A percentile compares a stretch with the other conserved stretches of the same genome.
phyloP scores from a whole-genome alignment of 164 flowering plant species.

The Liriodendron chinense region DNA sequence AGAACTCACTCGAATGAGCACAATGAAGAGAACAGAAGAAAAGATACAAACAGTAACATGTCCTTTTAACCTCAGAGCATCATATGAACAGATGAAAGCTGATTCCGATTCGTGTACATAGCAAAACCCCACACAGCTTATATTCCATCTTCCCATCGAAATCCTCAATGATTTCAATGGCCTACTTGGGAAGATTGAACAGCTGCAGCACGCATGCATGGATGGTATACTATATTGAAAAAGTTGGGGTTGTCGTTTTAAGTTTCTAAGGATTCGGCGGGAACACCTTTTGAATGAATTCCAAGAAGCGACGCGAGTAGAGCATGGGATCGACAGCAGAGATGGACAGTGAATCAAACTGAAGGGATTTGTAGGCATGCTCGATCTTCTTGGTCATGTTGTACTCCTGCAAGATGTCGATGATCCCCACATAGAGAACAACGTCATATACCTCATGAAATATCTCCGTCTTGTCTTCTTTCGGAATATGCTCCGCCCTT shows the following conservation, averaged over 20 bases:
- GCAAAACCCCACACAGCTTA: not conserved
- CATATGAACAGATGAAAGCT: not conserved
- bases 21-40: not conserved
- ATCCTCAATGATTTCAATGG: not conserved
- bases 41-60: not conserved
- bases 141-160: not conserved
- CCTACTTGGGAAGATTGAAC: not conserved
- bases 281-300: conserved; percentile 77
- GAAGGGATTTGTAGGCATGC: conserved; percentile 86
- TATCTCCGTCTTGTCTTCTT: conserved; percentile 37
- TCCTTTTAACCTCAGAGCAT: not conserved
- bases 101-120: not conserved
- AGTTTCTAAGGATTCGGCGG: conserved; percentile 42
- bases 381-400: conserved; percentile 86
- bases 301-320: conserved; percentile 76
- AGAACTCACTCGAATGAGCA: not conserved
- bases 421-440: conserved; percentile 85
- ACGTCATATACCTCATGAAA: conserved; percentile 78
- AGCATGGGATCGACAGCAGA: conserved; percentile 94
- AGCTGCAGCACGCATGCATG: not conserved
- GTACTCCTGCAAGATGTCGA: conserved; percentile 95
- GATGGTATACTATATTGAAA: too few species aligned
- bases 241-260: not conserved
- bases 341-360: conserved; percentile 88
- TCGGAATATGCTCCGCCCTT: conserved; percentile 74